Base-by-base conservation (phyloP, 2,329 filamentous ascomycete species). In the Fusarium nygamai region DNA sequence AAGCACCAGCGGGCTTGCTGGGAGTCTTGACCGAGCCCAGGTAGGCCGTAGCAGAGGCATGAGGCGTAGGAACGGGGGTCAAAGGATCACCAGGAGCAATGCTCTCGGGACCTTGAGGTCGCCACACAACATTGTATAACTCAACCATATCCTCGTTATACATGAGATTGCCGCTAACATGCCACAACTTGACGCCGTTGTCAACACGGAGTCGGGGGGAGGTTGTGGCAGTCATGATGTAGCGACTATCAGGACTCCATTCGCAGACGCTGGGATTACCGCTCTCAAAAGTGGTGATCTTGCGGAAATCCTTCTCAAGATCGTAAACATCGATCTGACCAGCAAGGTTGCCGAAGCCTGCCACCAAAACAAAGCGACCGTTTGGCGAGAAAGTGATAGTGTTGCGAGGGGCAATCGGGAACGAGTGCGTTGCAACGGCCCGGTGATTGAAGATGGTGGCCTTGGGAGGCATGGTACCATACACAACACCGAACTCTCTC, bases 401-500 rank as follows among this genome's bases (percentile, higher is more conserved):
- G 85, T 99, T 99, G 80, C 96, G 92, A 19, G 96, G 96, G 7
- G 88, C 92, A 61, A 98, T 88, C 59, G 94, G 91, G 84, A 99
- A 98, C 68, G 89, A 94, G 84, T 98, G 94, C 66, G 92, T 93
- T 27, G 93, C 88, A 67, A 95, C 89, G 72, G 94, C 96, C 73
- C 94, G 92, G 78, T 93, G 90, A 83, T 98, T 98, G 90, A 98
- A 99, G 77, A 99, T 96, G 76, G 96, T 98, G 8, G 96, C 96
- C 88, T 98, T 98, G 64, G 96, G 94, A n/a, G 96, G 96, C 95
- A 98, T 98, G 84, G 94, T 98, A 71, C 96, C 96, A 82, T 99
- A 99, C 22, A 98, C 92, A 38, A 99, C 96, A 81, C 95, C 96
- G 80, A 99, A 99, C 84, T 98, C 96, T 86, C 95, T 97, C 78